These are phyloP conservation scores for Fusarium oxysporum DNA, from an alignment of 2,329 filamentous ascomycete genomes.

Conservation along the genomic window DNA sequence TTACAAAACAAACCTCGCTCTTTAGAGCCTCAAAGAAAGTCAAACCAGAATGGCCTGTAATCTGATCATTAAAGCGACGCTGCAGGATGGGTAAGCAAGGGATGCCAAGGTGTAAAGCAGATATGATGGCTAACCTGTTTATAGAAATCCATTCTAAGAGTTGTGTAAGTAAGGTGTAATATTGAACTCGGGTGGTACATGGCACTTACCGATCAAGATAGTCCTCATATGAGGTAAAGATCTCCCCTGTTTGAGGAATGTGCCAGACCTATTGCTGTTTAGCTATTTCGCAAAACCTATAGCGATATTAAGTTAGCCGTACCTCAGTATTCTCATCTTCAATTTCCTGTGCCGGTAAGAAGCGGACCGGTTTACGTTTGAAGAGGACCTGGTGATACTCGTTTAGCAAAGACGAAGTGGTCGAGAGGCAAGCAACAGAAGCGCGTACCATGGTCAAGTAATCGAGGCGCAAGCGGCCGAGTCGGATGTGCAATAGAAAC, in stretches of 20 bases:
- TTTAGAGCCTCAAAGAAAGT: conserved; percentile 93
- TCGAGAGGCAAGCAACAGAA: neutral
- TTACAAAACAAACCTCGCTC: conserved; percentile 78
- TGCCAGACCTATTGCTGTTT: conserved; percentile 79
- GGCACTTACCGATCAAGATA: conserved; percentile 81
- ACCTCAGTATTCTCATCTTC: conserved; percentile 88
- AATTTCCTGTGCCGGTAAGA: conserved; percentile 76
- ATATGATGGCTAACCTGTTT: conserved; percentile 73
- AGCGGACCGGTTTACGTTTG: conserved; percentile 94
- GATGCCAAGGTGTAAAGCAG: conserved; percentile 1
- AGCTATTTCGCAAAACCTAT: conserved; percentile 18
- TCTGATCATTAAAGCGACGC: conserved; percentile 94
- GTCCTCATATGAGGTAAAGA: conserved; percentile 89
- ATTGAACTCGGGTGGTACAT: conserved; percentile 4
- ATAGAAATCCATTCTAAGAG: conserved; percentile 86
- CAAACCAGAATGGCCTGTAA: conserved; percentile 90
- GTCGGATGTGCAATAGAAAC: conserved; percentile 28
- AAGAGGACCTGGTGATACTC: conserved; percentile 78
- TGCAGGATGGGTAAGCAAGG: conserved; percentile 51
- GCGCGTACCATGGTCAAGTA: conserved; percentile 40
- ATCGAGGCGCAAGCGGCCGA: conserved; percentile 33
- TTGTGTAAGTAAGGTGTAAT: conserved; percentile 25
- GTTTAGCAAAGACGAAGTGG: conserved; percentile 20
- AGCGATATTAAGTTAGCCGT: conserved; percentile 45
- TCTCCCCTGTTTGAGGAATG: conserved; percentile 88